phyloP scores from a whole-genome alignment of 805 yeast genomes.

The Metschnikowia gruessii region DNA sequence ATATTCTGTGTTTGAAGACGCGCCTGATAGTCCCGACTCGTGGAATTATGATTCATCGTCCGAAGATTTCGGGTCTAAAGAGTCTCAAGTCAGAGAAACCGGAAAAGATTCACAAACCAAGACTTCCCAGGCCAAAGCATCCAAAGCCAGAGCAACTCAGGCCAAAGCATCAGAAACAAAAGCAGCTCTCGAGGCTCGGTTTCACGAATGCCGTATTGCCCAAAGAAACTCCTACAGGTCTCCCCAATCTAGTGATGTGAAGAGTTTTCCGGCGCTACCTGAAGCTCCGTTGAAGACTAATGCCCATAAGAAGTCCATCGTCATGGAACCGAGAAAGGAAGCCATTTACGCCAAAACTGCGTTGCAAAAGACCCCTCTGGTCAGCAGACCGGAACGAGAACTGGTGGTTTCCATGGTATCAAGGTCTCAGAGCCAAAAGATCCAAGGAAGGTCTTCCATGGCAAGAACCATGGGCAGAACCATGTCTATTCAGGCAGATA shows the following conservation, averaged over 20 bases:
- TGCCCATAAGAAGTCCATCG: neutral
- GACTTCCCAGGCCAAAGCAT: neutral
- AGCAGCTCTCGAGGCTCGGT: constrained; percentile 1
- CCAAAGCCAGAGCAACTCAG: neutral
- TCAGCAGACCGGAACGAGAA: neutral
- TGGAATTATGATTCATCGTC: neutral
- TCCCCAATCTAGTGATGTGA: neutral
- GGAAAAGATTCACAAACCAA: too few species aligned
- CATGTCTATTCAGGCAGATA: neutral
- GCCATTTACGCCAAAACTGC: too few species aligned
- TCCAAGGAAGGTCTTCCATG: neutral
- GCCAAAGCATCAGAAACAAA: neutral
- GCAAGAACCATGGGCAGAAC: neutral
- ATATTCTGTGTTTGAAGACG: constrained; percentile 19
- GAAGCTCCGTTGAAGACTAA: neutral
- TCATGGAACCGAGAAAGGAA: too few species aligned
- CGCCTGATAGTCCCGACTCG: constrained; percentile 14
- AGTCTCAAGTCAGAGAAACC: too few species aligned
- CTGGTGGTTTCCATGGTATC: neutral
- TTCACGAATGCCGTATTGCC: constrained; percentile 1
- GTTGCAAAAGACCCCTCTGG: neutral
- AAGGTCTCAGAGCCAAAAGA: neutral
- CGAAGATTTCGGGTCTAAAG: neutral
- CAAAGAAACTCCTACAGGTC: neutral
- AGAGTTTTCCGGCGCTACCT: neutral